A percentile compares a stretch with the other conserved stretches of the same genome.
Evolutionary conservation across 2,329 filamentous ascomycete genomes (phyloP).

Genomic region (Penicillium hordei): DNA sequence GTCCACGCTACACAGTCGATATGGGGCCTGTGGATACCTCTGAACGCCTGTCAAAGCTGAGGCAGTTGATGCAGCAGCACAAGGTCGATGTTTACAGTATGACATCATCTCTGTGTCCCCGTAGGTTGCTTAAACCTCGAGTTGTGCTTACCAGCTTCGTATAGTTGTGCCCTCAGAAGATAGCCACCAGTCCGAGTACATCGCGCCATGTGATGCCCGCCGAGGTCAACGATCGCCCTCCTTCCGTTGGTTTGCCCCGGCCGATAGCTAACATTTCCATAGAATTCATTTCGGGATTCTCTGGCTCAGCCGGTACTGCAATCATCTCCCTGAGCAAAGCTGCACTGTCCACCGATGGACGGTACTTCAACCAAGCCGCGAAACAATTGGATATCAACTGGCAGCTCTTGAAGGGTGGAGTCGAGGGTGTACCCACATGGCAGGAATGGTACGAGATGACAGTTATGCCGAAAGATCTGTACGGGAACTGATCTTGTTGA

Average conservation of each 20-base stretch:
- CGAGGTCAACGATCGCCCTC: slow-evolving; percentile 55
- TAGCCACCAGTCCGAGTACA: slow-evolving; percentile 96
- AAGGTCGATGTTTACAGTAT: slow-evolving; percentile 91
- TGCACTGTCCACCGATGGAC: slow-evolving; percentile 87
- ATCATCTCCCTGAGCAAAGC: slow-evolving; percentile 84
- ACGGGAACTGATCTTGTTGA: slow-evolving; percentile 14
- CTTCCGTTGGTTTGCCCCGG: slow-evolving; percentile 8
- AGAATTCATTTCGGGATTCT: slow-evolving; percentile 90
- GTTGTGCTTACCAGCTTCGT: slow-evolving; percentile 35
- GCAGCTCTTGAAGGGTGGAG: slow-evolving; percentile 85
- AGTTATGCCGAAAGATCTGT: neutral
- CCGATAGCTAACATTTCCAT: slow-evolving; percentile 16
- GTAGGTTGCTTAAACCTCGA: slow-evolving; percentile 3
- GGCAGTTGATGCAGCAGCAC: slow-evolving; percentile 81
- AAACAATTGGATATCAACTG: slow-evolving; percentile 91
- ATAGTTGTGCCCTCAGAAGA: slow-evolving; percentile 95
- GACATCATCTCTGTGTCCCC: slow-evolving; percentile 20
- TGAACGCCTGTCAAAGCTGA: slow-evolving; percentile 70
- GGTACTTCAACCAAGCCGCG: slow-evolving; percentile 95
- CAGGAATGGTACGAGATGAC: slow-evolving; percentile 73
- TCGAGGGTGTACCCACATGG: slow-evolving; percentile 94
- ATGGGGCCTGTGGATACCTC: slow-evolving; percentile 82
- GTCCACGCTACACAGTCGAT: slow-evolving; percentile 45
- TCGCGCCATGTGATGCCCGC: slow-evolving; percentile 89
- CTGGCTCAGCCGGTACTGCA: slow-evolving; percentile 89